Evolutionary conservation across 2,329 filamentous ascomycete genomes (phyloP), one percentile per base, ranked within the genome.

Genomic region (Aurifilum marmelostoma): DNA sequence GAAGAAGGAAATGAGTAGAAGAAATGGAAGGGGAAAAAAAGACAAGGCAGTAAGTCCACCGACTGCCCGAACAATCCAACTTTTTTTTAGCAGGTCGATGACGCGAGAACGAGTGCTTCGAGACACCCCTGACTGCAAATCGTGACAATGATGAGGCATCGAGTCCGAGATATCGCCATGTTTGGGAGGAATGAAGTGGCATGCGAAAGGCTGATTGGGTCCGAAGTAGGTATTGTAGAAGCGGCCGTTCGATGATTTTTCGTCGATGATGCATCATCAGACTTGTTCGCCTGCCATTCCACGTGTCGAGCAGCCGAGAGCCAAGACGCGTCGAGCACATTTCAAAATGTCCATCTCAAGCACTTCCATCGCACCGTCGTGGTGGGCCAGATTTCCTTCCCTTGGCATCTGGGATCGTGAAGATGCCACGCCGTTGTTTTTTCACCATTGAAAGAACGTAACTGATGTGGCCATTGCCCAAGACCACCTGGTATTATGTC

Each of bases 401-500:
- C 12, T 41, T 24, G 27, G 21, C 39, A 61, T 47, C 59, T 29
- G n/a, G 54, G 27, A 61, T n/a, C 37, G 41, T 41, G 34, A 65
- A 32, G 50, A 54, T 67, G 32, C 68, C 52, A 37, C 65, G 43
- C 18, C 43, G 43, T 47, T 47, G n/a, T 47, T 47, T 64, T 63
- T 24, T 56, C 29, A 58, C 37, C 43, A 61, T 67, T 41, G 66
- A 41, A 68, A 65, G 47, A 62, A 37, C 47, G 58, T 65, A 60
- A 68, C 59, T 59, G 65, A 68, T 63, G 60, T 68, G 63, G 61
- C 56, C 63, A 60, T 63, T 59, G 63, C 69, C 69, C 24, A 62
- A 66, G 63, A 60, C 62, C 66, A 27, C 66, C 66, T 70, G 69
- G 69, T 70, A 70, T 70, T 68, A 68, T 66, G 43, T 66, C 69